Conservation (phyloP, 345 rosid genomes). For the Brassica carinata region DNA sequence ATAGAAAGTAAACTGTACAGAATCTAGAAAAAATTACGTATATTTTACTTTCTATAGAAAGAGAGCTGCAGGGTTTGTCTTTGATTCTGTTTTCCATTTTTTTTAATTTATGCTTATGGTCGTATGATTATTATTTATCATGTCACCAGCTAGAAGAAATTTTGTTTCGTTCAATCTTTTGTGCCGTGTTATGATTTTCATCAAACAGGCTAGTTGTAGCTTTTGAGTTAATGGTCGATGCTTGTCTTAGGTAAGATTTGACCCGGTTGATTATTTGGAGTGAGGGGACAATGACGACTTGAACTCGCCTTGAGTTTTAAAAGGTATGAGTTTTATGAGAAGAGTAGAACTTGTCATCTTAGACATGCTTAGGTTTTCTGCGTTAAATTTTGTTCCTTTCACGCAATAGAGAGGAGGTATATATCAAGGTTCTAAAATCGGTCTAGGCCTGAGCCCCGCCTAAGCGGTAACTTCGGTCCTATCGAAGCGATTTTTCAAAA, state of each 20-base stretch:
- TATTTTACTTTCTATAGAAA: conserved; percentile 46
- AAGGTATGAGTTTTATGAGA: no score
- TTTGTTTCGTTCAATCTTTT: not conserved
- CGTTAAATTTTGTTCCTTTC: no score
- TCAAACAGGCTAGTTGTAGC: not conserved
- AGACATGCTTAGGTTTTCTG: no score
- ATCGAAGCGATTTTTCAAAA: no score
- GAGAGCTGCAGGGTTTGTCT: conserved; percentile 91
- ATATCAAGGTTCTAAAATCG: no score
- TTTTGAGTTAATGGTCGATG: conserved; percentile 5
- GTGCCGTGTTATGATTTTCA: not conserved
- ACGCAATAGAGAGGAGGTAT: no score
- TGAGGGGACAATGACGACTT: conserved; percentile 38
- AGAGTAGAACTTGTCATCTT: no score
- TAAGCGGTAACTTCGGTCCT: no score
- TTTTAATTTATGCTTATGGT: not conserved
- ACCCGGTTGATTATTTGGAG: conserved; percentile 89
- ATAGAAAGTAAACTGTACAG: no score
- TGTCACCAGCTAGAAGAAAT: not conserved
- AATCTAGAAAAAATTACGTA: no score
- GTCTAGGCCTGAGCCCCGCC: no score
- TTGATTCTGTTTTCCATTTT: conserved; percentile 1
- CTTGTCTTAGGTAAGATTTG: conserved; percentile 71
- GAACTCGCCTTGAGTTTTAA: no score
- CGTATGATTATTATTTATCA: not conserved